These are phyloP conservation scores for Wickerhamomyces sydowiorum DNA, from an alignment of 805 yeast species.

Conservation along the genomic window DNA sequence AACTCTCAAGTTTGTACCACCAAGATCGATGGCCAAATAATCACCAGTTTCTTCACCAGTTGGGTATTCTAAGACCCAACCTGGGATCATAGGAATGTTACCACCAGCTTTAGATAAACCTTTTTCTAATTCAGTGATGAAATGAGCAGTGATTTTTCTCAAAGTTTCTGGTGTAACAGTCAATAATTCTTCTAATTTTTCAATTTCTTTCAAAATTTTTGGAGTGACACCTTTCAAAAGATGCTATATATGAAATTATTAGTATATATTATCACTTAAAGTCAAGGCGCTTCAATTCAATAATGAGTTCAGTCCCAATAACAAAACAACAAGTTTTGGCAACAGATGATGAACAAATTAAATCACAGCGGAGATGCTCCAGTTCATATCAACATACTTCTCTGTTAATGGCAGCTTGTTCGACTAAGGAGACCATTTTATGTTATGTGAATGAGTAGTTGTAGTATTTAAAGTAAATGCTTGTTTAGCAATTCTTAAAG, in stretches of 20 bases:
- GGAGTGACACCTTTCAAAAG: constrained; percentile 50
- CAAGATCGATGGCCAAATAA: constrained; percentile 89
- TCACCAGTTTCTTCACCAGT: constrained; percentile 89
- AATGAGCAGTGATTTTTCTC: constrained; percentile 64
- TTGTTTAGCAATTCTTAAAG: not conserved
- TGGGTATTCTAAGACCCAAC: constrained; percentile 94
- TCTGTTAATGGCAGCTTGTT: constrained; percentile 10
- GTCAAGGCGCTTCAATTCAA: not conserved
- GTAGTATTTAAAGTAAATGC: not conserved
- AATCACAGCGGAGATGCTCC: not conserved
- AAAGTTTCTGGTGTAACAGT: constrained; percentile 57
- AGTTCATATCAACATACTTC: constrained; percentile 10
- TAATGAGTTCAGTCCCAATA: no score
- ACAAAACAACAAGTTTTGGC: not conserved
- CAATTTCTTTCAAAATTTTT: constrained; percentile 51
- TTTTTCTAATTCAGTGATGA: constrained; percentile 71
- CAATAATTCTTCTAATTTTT: constrained; percentile 54
- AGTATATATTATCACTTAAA: not conserved
- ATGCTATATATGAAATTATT: constrained; percentile 5
- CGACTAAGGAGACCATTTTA: constrained; percentile 5
- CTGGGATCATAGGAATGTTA: constrained; percentile 93
- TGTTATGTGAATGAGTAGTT: no score
- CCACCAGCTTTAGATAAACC: constrained; percentile 76
- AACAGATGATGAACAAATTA: no score
- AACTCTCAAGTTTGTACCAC: constrained; percentile 95